Percentiles rank a stretch among this genome's conserved stretches.
phyloP scores from a whole-genome alignment of 2,329 filamentous ascomycete species.

The Cordyceps javanica region DNA sequence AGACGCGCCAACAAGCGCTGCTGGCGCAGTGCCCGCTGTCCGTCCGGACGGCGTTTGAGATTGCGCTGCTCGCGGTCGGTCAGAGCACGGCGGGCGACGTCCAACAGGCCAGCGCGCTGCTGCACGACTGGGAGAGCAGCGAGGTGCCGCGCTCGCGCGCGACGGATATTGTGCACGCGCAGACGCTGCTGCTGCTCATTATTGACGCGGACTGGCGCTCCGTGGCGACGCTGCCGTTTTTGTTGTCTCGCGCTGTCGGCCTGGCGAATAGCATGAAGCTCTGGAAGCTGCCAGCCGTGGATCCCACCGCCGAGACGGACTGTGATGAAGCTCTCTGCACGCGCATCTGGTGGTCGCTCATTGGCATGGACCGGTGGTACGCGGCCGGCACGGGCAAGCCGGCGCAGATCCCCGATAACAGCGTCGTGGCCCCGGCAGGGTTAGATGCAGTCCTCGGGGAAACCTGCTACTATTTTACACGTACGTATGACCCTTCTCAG shows the following conservation, averaged over 20 bases:
- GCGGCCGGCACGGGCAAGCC: conserved; percentile 61
- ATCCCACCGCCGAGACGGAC: conserved; percentile 47
- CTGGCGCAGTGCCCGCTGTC: conserved; percentile 49
- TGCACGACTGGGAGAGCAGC: conserved; percentile 46
- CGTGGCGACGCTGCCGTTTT: conserved; percentile 42
- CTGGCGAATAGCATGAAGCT: conserved; percentile 61
- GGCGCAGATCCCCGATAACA: conserved; percentile 55
- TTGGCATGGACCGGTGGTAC: conserved; percentile 68
- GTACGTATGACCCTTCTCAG: conserved; percentile 39
- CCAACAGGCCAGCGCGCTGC: conserved; percentile 39
- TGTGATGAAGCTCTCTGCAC: conserved; percentile 56
- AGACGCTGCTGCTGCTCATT: conserved; percentile 59
- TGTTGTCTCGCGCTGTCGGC: conserved; percentile 60
- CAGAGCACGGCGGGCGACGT: conserved; percentile 35
- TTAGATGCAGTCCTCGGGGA: conserved; percentile 57
- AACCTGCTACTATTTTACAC: conserved; percentile 55
- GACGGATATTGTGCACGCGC: conserved; percentile 54
- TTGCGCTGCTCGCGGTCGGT: conserved; percentile 54
- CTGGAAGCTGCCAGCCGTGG: conserved; percentile 37
- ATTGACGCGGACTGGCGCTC: conserved; percentile 53
- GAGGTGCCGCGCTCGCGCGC: conserved; percentile 31
- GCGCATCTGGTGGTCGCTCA: conserved; percentile 65
- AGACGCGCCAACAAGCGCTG: conserved; percentile 47
- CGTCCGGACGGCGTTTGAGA: conserved; percentile 58
- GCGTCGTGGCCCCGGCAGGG: conserved; percentile 52